Evolutionary conservation across 345 rosid species (phyloP), one percentile per base, ranked within the genome.

Genomic region (Murraya paniculata): DNA sequence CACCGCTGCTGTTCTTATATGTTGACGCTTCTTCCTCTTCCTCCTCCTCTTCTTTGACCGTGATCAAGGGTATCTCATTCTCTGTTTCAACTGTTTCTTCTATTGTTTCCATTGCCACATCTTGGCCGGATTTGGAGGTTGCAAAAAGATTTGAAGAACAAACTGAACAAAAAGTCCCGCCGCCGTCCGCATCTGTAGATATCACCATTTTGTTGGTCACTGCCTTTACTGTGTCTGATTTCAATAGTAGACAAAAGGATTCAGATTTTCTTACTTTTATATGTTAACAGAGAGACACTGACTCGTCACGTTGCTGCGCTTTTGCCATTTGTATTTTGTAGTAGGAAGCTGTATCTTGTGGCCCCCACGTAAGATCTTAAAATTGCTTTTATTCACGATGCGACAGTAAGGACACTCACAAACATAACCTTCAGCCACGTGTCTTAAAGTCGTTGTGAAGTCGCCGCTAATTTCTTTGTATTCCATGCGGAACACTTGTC

Each of bases 11-110:
- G 48, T 25, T n/a, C 58, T 60, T 27, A 22, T 28, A 35, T 27
- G 21, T 11, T 13, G 28, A 28, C 58, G 19, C 39, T 64, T 56
- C 38, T n/a, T 48, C 36, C 5, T 9, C 62, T 24, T 59, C 50
- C 5, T 10, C 62, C 27, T 76, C 50, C 16, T 41, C 62, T 35
- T 77, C 73, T 62, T 81, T 72, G 31, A 60, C 65, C 6, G 36
- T 25, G 18, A 64, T 74, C 28, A 38, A 27, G 33, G 64, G 69
- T 39, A 30, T 57, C 66, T 57, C 68, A 50, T 70, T 64, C 59
- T 28, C 60, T 8, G 28, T 7, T 31, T 53, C 76, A 45, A 45
- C 50, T 13, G 18, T 45, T 45, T 45, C 50, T 9, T 0, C 22
- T 4, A 16, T 30, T 19, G 19, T 38, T 28, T 18, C 70, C 38